These are phyloP conservation scores for Lathyrus aphaca DNA, from an alignment of 306 rosid species.

Conservation along the genomic window DNA sequence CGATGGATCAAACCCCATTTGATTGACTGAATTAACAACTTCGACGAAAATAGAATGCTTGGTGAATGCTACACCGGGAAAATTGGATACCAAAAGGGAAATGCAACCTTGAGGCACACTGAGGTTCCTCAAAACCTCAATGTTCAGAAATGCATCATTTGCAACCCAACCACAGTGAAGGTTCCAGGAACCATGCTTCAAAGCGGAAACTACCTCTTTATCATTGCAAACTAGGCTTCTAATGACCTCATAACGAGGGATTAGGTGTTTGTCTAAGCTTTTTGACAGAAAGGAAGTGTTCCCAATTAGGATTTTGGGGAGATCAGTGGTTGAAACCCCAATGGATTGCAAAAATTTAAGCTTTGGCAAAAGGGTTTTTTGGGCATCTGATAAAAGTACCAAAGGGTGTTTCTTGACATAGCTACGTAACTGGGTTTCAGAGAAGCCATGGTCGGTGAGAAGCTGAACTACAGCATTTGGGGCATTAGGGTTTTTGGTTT, in stretches of 20 bases:
- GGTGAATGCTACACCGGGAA: too few relatives aligned
- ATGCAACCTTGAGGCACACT: too few relatives aligned
- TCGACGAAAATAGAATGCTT: too few relatives aligned
- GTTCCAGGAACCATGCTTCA: not conserved
- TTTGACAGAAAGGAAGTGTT: not conserved
- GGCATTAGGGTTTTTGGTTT: not conserved
- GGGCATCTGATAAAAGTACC: not conserved
- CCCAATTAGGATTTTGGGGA: not conserved
- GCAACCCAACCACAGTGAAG: not conserved
- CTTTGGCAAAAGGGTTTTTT: not conserved
- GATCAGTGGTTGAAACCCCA: not conserved
- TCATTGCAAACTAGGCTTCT: not conserved
- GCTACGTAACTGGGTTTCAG: not conserved
- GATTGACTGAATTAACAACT: too few relatives aligned
- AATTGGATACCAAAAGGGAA: too few relatives aligned
- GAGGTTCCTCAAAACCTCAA: too few relatives aligned
- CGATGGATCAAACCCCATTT: too few relatives aligned
- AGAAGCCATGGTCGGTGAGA: conserved; percentile 12
- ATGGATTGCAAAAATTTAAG: not conserved
- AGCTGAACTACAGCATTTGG: conserved; percentile 6
- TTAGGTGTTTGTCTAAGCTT: not conserved
- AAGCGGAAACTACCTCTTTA: not conserved
- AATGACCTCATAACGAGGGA: not conserved
- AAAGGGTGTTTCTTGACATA: not conserved
- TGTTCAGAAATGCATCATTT: too few relatives aligned